Evolutionary conservation across 1,284 basidiomycete genomes (phyloP).

Genomic region (Ustilago nuda): DNA sequence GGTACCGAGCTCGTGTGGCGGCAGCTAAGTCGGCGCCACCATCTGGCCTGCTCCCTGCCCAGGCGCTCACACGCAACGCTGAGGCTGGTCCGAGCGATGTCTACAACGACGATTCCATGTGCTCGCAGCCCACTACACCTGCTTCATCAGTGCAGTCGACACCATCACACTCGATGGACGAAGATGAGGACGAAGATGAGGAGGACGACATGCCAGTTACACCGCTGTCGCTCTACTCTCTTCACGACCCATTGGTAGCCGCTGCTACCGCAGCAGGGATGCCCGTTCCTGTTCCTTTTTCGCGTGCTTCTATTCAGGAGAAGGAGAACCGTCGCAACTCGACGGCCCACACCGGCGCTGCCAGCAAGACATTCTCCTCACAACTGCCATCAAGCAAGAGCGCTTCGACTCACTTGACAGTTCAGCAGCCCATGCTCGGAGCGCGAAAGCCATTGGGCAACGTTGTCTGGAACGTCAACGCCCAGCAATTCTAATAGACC

Average conservation of each 20-base stretch:
- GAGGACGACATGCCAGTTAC: slow-evolving; percentile 68
- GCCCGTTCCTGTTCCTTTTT: slow-evolving; percentile 40
- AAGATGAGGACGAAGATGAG: slow-evolving; percentile 67
- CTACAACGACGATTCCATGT: slow-evolving; percentile 62
- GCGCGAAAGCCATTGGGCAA: slow-evolving; percentile 38
- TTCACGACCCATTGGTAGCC: slow-evolving; percentile 60
- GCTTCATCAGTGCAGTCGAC: slow-evolving; percentile 63
- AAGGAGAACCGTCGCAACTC: slow-evolving; percentile 33
- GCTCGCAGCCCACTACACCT: slow-evolving; percentile 59
- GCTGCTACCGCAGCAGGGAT: slow-evolving; percentile 43
- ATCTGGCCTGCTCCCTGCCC: slow-evolving; percentile 51
- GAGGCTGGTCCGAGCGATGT: slow-evolving; percentile 32
- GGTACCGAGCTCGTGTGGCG: slow-evolving; percentile 74
- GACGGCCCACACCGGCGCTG: slow-evolving; percentile 6
- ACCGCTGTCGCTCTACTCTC: slow-evolving; percentile 64
- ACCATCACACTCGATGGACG: slow-evolving; percentile 64
- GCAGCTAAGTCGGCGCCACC: slow-evolving; percentile 32
- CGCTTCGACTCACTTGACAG: slow-evolving; percentile 37
- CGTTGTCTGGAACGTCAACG: slow-evolving; percentile 49
- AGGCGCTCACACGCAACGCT: slow-evolving; percentile 37
- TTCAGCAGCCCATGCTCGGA: slow-evolving; percentile 39
- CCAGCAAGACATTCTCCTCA: slow-evolving; percentile 10
- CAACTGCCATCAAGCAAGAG: slow-evolving; percentile 36
- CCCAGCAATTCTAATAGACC: slow-evolving; percentile 37
- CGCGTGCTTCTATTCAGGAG: slow-evolving; percentile 35